These are phyloP conservation scores for Isatis lusitanica DNA, from an alignment of 441 rosid genomes.

Conservation along the genomic window DNA sequence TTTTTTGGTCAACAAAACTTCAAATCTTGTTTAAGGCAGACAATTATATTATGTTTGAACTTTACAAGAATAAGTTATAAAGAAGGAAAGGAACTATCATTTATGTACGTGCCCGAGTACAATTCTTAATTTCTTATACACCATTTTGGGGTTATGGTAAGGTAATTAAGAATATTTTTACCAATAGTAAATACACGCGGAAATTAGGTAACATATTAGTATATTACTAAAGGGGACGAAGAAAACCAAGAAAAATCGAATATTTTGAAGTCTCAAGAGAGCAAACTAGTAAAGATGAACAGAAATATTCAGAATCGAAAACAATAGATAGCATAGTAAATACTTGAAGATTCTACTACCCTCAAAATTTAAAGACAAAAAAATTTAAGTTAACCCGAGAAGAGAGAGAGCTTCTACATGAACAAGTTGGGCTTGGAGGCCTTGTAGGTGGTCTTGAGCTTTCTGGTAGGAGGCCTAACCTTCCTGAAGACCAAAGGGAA, in stretches of 20 bases:
- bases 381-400: neutral
- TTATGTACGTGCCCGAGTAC: too few species aligned
- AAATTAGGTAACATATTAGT: neutral
- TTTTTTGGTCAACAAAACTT: too few species aligned
- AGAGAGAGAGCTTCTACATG: slow-evolving; percentile 26
- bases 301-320: slow-evolving; percentile 3
- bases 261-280: neutral
- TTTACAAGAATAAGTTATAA: too few species aligned
- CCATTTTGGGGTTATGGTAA: too few species aligned
- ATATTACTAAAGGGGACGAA: too few species aligned
- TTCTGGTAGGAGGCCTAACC: slow-evolving; percentile 43
- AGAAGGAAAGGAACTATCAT: too few species aligned
- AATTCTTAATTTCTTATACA: too few species aligned
- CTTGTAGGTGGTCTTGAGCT: slow-evolving; percentile 45
- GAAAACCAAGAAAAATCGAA: neutral
- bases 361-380: neutral
- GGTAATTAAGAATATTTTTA: too few species aligned
- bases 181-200: too few species aligned
- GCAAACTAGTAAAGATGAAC: neutral
- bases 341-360: slow-evolving; percentile 8
- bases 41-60: too few species aligned
- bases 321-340: neutral
- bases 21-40: too few species aligned
- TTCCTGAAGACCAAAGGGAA: slow-evolving; percentile 42
- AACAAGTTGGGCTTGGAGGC: slow-evolving; percentile 46